phyloP scores from a whole-genome alignment of 2,329 filamentous ascomycete genomes.

The Colletotrichum kahawae region DNA sequence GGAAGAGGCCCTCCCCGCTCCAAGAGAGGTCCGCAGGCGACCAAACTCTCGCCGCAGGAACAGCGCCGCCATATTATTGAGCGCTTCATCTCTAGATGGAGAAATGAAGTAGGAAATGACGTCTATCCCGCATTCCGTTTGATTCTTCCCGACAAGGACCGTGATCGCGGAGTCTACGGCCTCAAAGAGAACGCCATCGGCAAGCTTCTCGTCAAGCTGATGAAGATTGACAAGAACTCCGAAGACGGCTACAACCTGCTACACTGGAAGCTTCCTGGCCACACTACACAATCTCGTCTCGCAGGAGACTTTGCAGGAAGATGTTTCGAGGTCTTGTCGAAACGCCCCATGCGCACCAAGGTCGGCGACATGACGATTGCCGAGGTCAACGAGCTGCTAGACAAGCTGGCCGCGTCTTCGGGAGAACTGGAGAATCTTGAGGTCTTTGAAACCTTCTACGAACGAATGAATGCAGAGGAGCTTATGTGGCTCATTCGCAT shows the following conservation, averaged over 20 bases:
- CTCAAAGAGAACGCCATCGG: constrained; percentile 92
- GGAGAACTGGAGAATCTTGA: constrained; percentile 85
- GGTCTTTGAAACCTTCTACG: constrained; percentile 85
- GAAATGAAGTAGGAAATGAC: constrained; percentile 86
- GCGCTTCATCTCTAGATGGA: constrained; percentile 85
- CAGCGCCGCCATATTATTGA: constrained; percentile 81
- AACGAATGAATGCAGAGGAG: constrained; percentile 91
- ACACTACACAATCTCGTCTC: constrained; percentile 64
- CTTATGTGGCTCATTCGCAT: constrained; percentile 95
- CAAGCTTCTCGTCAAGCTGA: constrained; percentile 87
- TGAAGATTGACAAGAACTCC: constrained; percentile 90
- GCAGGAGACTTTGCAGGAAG: constrained; percentile 92
- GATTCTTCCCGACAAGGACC: constrained; percentile 91
- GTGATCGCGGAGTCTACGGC: constrained; percentile 90
- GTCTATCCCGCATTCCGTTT: constrained; percentile 92
- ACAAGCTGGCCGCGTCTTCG: constrained; percentile 74
- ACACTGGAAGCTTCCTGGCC: constrained; percentile 90
- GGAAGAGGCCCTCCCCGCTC: constrained; percentile 57
- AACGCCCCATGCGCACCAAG: constrained; percentile 76
- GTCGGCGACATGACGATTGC: constrained; percentile 83
- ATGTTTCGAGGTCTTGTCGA: constrained; percentile 85
- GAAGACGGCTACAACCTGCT: constrained; percentile 85
- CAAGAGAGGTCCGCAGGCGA: constrained; percentile 64
- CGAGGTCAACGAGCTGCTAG: constrained; percentile 86
- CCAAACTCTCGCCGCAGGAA: constrained; percentile 74